These are phyloP conservation scores for Fusarium ambrosium DNA, from an alignment of 2,329 filamentous ascomycete genomes.

Conservation along the genomic window DNA sequence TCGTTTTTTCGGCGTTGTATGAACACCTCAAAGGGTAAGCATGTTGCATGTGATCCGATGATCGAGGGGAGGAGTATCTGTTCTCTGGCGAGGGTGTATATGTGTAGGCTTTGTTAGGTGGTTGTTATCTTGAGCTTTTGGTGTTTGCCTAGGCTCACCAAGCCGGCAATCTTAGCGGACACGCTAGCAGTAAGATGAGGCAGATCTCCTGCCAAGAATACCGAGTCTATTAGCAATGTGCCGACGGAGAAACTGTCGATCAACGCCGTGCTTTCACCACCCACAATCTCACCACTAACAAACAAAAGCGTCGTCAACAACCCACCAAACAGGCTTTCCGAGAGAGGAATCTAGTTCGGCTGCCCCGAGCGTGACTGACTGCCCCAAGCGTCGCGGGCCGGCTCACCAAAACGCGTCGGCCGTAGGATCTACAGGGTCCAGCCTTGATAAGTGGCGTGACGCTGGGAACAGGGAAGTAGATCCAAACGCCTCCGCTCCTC, in stretches of 20 bases:
- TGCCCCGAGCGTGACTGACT: neutral
- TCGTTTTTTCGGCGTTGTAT: neutral
- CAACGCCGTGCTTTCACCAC: neutral
- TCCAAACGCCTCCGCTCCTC: neutral
- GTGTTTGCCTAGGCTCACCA: neutral
- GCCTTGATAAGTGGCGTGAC: neutral
- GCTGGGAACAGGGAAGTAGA: neutral
- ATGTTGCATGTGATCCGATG: neutral
- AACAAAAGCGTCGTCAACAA: neutral
- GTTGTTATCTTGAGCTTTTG: neutral
- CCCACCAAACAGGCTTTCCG: neutral
- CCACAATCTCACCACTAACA: neutral
- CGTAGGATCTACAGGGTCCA: neutral
- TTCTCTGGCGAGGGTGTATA: neutral
- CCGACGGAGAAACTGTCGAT: neutral
- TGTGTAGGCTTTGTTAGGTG: neutral
- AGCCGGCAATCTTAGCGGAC: neutral
- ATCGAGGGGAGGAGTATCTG: neutral
- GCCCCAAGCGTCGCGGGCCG: neutral
- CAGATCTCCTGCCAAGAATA: neutral
- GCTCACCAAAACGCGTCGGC: neutral
- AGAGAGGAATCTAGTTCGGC: neutral
- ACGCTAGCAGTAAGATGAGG: neutral
- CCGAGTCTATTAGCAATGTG: neutral
- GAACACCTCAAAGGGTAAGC: neutral